Evolutionary conservation across 2,329 filamentous ascomycete genomes (phyloP).

Genomic region (Hypoxylon sp.): DNA sequence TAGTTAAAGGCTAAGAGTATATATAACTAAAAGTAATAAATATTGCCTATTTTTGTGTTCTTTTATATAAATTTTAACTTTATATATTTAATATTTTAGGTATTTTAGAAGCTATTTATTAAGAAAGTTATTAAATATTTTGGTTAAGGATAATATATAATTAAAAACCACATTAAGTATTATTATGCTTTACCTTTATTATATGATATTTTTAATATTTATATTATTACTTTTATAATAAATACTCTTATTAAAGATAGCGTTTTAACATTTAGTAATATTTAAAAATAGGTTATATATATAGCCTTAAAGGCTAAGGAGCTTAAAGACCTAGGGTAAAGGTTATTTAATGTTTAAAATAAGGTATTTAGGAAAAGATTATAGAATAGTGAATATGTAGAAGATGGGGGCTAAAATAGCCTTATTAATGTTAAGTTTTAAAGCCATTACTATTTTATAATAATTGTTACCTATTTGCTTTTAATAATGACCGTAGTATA

Average conservation of each 20-base stretch:
- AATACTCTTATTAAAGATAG: background rate
- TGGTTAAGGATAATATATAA: background rate
- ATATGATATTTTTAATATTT: background rate
- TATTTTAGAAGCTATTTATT: background rate
- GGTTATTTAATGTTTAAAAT: background rate
- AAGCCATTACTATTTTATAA: background rate
- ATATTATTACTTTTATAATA: background rate
- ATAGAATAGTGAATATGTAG: background rate
- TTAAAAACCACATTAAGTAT: background rate
- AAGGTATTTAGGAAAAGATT: background rate
- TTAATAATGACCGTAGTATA: conserved; percentile 5
- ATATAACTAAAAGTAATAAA: conserved; percentile 13
- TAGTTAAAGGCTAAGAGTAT: background rate
- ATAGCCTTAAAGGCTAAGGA: background rate
- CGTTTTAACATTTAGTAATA: background rate
- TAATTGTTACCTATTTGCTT: background rate
- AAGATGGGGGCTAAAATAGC: background rate
- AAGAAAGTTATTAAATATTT: background rate
- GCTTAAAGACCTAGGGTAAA: background rate
- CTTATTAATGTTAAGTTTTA: conserved; percentile 3
- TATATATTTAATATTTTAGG: background rate
- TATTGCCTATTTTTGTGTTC: background rate
- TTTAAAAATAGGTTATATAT: too few species aligned
- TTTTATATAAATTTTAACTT: conserved; percentile 5
- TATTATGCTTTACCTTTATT: background rate